Evolutionary conservation across 2,329 filamentous ascomycete genomes (phyloP), one percentile per base, ranked within the genome.

Genomic region (Xylaria sp.): DNA sequence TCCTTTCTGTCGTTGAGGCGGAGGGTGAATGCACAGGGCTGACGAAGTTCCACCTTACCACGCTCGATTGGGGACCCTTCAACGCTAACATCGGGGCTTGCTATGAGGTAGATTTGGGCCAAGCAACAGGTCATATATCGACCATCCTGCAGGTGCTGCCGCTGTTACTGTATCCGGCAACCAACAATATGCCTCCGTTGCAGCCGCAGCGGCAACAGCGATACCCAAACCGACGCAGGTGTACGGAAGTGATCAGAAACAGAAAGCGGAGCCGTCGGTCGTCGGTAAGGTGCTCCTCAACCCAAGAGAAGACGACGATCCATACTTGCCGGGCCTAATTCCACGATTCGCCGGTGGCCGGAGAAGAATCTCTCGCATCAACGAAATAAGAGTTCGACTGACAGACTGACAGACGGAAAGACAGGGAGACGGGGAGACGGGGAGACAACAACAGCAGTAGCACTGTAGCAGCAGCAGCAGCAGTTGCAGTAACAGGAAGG

Each of bases 1-100:
- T 53, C 51, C 46, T 48, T 38, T 34, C 45, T 56, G 50, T 42
- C 56, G 56, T 52, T 51, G 39, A 58, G 24, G 48, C 46, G 50
- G 50, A 54, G n/a, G 55, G 44, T 48, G 52, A 58, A 59, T 54
- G 52, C 39, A 13, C 9, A 34, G 16, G 29, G 29, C 48, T 11
- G 40, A 19, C 40, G 52, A 48, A 55, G 49, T 52, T 56, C 55
- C 58, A 60, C 49, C 50, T 55, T 57, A 57, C 48, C n/a, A 58
- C 55, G 38, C 48, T 59, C 49, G 42, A 39, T 46, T 56, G 56
- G 54, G 57, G 54, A 51, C 29, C 16, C 29, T 34, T 34, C 29
- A 34, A 34, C 16, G 29, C 29, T 11, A 4, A 13, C 29, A 34
- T 34, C 29, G 29, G 29, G 29, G 29, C 16, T 34, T 34, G 29